A percentile compares a stretch with the other conserved stretches of the same genome.
Conservation (phyloP, 139 green algal genomes). For the Deuterostichococcus epilithicus region DNA sequence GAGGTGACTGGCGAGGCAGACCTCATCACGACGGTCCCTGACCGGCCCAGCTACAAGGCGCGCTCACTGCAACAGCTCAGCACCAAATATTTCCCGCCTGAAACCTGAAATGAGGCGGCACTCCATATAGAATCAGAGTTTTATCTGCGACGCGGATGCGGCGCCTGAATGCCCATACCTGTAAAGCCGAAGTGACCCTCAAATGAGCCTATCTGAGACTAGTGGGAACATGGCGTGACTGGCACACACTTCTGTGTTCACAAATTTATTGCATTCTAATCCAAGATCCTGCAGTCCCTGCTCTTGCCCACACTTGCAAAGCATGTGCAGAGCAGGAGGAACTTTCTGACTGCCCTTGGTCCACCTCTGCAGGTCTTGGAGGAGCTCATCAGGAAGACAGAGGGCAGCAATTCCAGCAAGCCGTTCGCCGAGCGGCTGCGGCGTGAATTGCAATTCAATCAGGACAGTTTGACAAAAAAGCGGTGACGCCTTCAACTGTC, state of each 20-base stretch:
- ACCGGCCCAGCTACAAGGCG: background rate
- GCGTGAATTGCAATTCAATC: constrained; percentile 50
- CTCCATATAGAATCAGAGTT: background rate
- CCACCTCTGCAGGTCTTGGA: constrained; percentile 34
- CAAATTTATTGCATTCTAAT: background rate
- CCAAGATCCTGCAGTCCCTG: background rate
- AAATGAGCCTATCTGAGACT: too few species aligned
- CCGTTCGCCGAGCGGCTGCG: constrained; percentile 41
- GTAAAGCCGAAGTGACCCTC: too few species aligned
- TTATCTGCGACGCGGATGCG: background rate
- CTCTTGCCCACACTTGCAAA: background rate
- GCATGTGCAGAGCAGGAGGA: background rate
- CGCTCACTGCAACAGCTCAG: background rate
- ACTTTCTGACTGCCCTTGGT: background rate
- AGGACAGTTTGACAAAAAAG: constrained; percentile 13
- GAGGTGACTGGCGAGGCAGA: background rate
- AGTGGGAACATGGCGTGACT: too few species aligned
- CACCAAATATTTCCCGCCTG: background rate
- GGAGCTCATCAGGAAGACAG: constrained; percentile 30
- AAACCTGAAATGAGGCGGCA: background rate
- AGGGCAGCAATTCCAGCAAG: constrained; percentile 47
- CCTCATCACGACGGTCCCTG: background rate
- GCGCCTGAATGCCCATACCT: too few species aligned
- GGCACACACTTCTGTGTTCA: background rate
- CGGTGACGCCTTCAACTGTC: too few species aligned